Evolutionary conservation across 768 basidiomycete species (phyloP), one percentile per base, ranked within the genome.

Genomic region (Mycena vulgaris): DNA sequence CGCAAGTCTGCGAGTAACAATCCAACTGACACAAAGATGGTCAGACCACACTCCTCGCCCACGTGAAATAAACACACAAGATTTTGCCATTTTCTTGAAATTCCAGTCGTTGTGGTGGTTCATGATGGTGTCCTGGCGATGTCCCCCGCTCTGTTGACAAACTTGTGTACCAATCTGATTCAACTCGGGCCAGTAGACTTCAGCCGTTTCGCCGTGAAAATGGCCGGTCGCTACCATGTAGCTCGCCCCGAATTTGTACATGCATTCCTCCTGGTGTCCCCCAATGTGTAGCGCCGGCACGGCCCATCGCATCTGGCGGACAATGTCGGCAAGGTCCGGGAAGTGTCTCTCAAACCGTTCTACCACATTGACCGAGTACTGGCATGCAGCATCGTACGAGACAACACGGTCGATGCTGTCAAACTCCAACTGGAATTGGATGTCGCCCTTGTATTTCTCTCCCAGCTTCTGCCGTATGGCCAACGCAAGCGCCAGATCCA

Each of bases 221-320:
- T 58, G 57, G 5, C 37, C 39, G 7, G 39, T 40, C 14, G 37
- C 57, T 2, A 58, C 1, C 57, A 58, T 58, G 21, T 58, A 58
- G 9, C 37, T 28, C 5, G 37, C 42, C 2, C 9, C 37, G 21
- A 40, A 58, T 14, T 27, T 42, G 57, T 58, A 58, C 57, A 58
- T 58, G 57, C 57, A 39, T 39, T 39, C 39, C 39, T 39, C 39
- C 39, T n/a, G 45, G 14, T 77, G 76, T 4, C 73, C 75, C 39
- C 66, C 37, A 16, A 77, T 27, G 52, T 77, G 76, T 40, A 72
- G 53, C 30, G 72, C 72, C 5, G 70, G 75, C 35, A 77, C 53
- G 0, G 63, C 51, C 16, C 59, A 51, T 5, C 53, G 57, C n/a
- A 76, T 70, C 25, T 57, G 31, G 11, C 42, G 30, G 3, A 74